Conservation (phyloP, 2,329 filamentous ascomycete genomes). For the Chaetomiaceae sp. region DNA sequence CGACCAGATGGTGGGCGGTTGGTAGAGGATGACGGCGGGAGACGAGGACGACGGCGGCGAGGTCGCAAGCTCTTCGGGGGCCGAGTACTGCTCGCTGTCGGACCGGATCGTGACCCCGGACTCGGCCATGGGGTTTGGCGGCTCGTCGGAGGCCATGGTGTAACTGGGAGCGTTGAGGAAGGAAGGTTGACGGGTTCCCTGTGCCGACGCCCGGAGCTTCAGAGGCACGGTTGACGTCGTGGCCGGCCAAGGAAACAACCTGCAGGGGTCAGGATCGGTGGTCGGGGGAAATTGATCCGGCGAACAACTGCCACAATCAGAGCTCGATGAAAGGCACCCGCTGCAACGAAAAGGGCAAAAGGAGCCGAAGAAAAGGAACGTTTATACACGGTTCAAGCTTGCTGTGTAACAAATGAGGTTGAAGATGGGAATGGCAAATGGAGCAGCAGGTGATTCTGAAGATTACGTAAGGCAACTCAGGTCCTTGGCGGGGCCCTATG, state of each 20-base stretch:
- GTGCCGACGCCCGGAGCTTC: slow-evolving; percentile 14
- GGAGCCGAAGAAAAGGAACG: no score
- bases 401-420: no score
- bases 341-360: background rate
- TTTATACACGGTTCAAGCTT: no score
- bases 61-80: slow-evolving; percentile 55
- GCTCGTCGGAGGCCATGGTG: slow-evolving; percentile 51
- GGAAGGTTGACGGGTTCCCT: background rate
- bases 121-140: slow-evolving; percentile 56
- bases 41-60: slow-evolving; percentile 60
- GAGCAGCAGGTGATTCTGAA: slow-evolving; percentile 1
- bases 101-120: slow-evolving; percentile 74
- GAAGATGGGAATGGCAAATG: no score
- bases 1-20: slow-evolving; percentile 81
- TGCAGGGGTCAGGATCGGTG: background rate
- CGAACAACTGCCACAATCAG: no score
- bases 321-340: no score
- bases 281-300: background rate
- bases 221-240: background rate
- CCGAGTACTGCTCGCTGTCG: slow-evolving; percentile 77
- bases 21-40: slow-evolving; percentile 76
- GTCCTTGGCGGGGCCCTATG: slow-evolving; percentile 7
- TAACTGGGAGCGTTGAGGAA: background rate
- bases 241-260: background rate
- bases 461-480: slow-evolving; percentile 4